Base-by-base conservation (phyloP, 202 grass and related monocot species). In the Zizania palustris region DNA sequence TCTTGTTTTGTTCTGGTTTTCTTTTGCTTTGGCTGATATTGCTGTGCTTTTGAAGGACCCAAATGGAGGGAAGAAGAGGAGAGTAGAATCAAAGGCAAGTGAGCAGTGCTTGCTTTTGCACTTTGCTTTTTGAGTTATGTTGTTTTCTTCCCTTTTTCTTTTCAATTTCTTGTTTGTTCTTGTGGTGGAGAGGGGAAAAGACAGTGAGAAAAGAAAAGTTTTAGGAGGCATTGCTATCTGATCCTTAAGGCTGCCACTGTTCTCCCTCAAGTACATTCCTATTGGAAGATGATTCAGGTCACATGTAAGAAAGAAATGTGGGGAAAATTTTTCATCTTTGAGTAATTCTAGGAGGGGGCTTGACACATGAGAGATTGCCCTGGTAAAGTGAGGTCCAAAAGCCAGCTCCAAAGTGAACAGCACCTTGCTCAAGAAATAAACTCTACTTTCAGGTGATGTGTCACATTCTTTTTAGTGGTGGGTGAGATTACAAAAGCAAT, bases 1-100 rank as follows among this genome's bases (percentile, higher is more conserved):
- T 88, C 86, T 88, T 88, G 86, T 88, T 88, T 59, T 88, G 82
- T 88, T 88, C 82, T 88, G 77, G n/a, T 44, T 18, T 73, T 88
- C 82, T 88, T 88, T 88, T 77, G 82, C 86, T 88, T 88, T 88
- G 51, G 77, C 66, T 61, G 82, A 88, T 88, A 73, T 82, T 88
- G 82, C 77, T 76, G 78, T 85, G 86, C 86, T 88, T 88, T 88
- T 81, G 66, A 88, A 81, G 77, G 82, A 67, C 86, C 78, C 84
- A 65, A 66, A 80, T 72, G 51, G 41, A 84, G 70, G 70, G 19
- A 37, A 58, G 66, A 50, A 48, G 66, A 44, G 73, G 71, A 54
- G 82, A 80, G 69, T 80, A 85, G 83, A 80, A 84, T 71, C 86
- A 88, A 88, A 88, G 86, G 86, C 82, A 61, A 88, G 63, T 40